Conservation (phyloP, 768 basidiomycete species). For the Kwoniella bestiolae region DNA sequence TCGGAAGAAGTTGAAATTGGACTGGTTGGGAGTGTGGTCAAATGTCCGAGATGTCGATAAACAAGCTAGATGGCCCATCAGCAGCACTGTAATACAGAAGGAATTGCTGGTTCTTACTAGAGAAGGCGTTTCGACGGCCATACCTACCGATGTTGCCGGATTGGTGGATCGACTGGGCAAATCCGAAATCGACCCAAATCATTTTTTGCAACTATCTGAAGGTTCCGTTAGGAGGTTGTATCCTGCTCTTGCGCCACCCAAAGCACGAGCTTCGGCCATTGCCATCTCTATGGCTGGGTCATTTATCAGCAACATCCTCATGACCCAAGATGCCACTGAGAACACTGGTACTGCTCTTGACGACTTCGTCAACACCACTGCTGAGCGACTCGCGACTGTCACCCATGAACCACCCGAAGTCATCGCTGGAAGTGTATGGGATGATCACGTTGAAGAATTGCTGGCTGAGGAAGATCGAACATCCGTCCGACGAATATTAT, state of each 20-base stretch:
- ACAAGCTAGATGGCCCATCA: slow-evolving; percentile 53
- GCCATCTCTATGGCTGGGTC: slow-evolving; percentile 31
- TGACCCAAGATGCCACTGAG: slow-evolving; percentile 17
- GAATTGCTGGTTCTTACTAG: slow-evolving; percentile 62
- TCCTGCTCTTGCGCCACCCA: slow-evolving; percentile 30
- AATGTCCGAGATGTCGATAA: slow-evolving; percentile 86
- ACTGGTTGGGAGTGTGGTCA: slow-evolving; percentile 96
- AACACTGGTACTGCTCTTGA: slow-evolving; percentile 32
- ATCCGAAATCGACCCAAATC: slow-evolving; percentile 19
- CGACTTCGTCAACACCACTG: slow-evolving; percentile 20
- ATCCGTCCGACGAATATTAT: slow-evolving; percentile 29
- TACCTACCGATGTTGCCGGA: slow-evolving; percentile 28
- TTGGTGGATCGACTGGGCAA: slow-evolving; percentile 24
- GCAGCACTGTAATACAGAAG: slow-evolving; percentile 25
- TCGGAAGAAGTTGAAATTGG: slow-evolving; percentile 81
- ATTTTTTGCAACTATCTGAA: slow-evolving; percentile 30
- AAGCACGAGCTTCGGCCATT: slow-evolving; percentile 26
- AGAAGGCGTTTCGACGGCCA: slow-evolving; percentile 31
- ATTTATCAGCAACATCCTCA: slow-evolving; percentile 20
- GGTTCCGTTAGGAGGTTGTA: slow-evolving; percentile 24
- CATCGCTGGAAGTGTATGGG: slow-evolving; percentile 34
- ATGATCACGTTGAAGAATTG: slow-evolving; percentile 37
- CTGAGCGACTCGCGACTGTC: slow-evolving; percentile 14
- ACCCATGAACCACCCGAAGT: slow-evolving; percentile 32
- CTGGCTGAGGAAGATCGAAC: slow-evolving; percentile 36